Evolutionary conservation across 1,284 basidiomycete species (phyloP).

Genomic region (Baeospora myosura): DNA sequence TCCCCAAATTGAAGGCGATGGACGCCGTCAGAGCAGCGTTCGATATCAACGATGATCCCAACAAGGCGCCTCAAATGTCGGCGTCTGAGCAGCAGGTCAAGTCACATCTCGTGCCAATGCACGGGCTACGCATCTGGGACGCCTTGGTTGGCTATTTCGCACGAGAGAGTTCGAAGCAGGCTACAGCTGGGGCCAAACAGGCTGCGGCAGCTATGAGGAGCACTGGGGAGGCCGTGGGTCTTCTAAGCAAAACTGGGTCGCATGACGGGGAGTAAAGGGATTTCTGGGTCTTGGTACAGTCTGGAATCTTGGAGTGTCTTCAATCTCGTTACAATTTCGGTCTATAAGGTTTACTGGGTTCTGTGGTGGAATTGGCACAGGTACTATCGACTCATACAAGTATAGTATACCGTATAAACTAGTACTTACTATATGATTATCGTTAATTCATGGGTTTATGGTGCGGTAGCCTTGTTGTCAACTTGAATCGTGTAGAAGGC

Average conservation of each 20-base stretch:
- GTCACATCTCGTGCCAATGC: conserved; percentile 34
- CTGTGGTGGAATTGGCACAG: too few species aligned
- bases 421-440: too few species aligned
- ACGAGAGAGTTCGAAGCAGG: conserved; percentile 36
- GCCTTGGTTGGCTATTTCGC: conserved; percentile 43
- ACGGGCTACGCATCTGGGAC: conserved; percentile 52
- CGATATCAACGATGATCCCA: conserved; percentile 44
- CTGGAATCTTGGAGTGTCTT: too few species aligned
- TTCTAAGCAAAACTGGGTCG: conserved; percentile 4
- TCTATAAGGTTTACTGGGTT: too few species aligned
- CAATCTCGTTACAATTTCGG: too few species aligned
- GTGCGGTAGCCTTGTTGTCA: too few species aligned
- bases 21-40: conserved; percentile 44
- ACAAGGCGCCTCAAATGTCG: conserved; percentile 42
- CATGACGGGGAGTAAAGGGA: not conserved
- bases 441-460: too few species aligned
- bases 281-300: not conserved
- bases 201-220: conserved; percentile 18
- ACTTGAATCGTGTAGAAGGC: too few species aligned
- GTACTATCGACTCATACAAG: too few species aligned
- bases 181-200: conserved; percentile 22
- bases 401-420: too few species aligned
- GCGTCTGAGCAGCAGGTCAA: conserved; percentile 50
- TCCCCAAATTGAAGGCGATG: conserved; percentile 40
- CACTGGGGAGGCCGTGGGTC: conserved; percentile 8